Percentiles rank a stretch among this genome's conserved stretches.
Evolutionary conservation across 1,284 basidiomycete species (phyloP).

Genomic region (Porphyrellus sp.): DNA sequence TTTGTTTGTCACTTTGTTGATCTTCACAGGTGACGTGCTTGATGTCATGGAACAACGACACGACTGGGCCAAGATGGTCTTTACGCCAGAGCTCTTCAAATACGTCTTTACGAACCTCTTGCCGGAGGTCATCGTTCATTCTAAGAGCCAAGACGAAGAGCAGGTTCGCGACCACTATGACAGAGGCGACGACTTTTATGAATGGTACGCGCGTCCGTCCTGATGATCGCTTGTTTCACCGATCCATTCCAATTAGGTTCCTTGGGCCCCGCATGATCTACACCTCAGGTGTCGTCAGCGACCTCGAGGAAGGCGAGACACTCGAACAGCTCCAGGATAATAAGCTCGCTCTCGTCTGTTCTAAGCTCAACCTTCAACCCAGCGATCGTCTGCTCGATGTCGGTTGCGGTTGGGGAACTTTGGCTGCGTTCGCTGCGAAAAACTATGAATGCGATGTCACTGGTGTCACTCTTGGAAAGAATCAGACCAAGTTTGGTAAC

Average conservation of each 20-base stretch:
- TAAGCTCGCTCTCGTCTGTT: slow-evolving; percentile 93
- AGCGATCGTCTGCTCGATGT: slow-evolving; percentile 86
- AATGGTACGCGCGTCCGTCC: slow-evolving; percentile 57
- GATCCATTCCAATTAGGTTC: slow-evolving; percentile 54
- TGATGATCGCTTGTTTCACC: neutral
- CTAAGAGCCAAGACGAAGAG: slow-evolving; percentile 87
- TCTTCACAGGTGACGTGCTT: slow-evolving; percentile 75
- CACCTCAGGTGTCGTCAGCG: slow-evolving; percentile 87
- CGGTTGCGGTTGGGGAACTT: slow-evolving; percentile 98
- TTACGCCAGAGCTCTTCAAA: slow-evolving; percentile 88
- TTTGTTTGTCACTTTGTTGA: slow-evolving; percentile 15
- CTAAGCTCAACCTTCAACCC: slow-evolving; percentile 87
- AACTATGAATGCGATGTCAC: slow-evolving; percentile 96
- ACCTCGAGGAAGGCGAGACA: slow-evolving; percentile 75
- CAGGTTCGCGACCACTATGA: slow-evolving; percentile 98
- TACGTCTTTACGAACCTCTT: slow-evolving; percentile 88
- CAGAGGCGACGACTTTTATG: slow-evolving; percentile 93
- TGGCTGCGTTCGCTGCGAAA: slow-evolving; percentile 92
- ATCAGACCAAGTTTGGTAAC: slow-evolving; percentile 92
- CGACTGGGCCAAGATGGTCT: slow-evolving; percentile 91
- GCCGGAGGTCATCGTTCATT: slow-evolving; percentile 92
- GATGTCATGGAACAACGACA: slow-evolving; percentile 93
- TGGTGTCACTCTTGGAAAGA: slow-evolving; percentile 89
- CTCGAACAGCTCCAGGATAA: slow-evolving; percentile 98
- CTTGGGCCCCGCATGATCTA: slow-evolving; percentile 96